Base-by-base conservation (phyloP, 2,329 filamentous ascomycete species). In the Neurospora crassa region DNA sequence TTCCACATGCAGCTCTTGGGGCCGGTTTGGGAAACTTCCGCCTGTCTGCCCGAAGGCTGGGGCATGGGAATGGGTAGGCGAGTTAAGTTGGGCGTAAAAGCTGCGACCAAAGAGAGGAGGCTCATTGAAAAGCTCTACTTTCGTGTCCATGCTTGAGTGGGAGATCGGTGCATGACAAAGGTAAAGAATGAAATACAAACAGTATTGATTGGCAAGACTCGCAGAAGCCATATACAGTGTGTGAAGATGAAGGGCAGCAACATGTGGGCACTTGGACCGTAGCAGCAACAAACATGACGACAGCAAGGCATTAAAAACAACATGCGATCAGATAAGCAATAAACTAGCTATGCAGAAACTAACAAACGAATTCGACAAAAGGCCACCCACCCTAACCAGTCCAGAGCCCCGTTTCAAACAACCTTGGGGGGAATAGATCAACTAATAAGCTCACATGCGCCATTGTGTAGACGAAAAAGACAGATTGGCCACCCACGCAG, bases 401-500 rank as follows among this genome's bases (percentile, higher is more conserved):
- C 53, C 29, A 63, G 53, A 63, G 53, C 53, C 53, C 53, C 53
- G 29, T 34, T 34, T 37, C 24, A 37, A 37, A 63, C 53, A 63
- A n/a, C 53, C 53, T 63, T 34, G 29, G 16, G 53, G 53, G 45
- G 53, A n/a, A n/a, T 47, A 63, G 29, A 63, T 53, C 47, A 53
- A 53, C 20, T 53, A 29, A 20, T 29, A 53, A 53, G 8, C 47
- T 29, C 47, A 53, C 20, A 29, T 53, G 47, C 14, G 53, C 53
- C 24, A 37, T 18, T 63, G 53, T 63, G 53, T 63, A 63, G 37
- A 34, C 53, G 18, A 29, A 34, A 18, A 63, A 63, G 53, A 63
- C 53, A 63, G 53, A 29, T n/a, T 5, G 29, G 53, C 53, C 53
- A 63, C 53, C 53, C 40, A 59, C 29, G 59, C 47, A 73, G 69